phyloP scores from a whole-genome alignment of 1,139 yeast genomes.

The Saccharomyces hybrid region DNA sequence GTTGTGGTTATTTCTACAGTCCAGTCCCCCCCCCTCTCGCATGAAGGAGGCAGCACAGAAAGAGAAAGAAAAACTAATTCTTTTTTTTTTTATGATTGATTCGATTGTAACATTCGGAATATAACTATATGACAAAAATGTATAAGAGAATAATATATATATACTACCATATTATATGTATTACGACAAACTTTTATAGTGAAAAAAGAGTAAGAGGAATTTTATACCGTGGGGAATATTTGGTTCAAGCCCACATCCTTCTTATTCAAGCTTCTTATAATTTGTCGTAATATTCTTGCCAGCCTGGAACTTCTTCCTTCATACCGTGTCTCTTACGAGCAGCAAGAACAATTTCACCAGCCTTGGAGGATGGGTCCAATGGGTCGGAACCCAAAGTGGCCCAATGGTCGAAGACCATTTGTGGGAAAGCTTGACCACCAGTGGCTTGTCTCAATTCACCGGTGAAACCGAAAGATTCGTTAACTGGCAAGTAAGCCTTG shows the following conservation, averaged over 20 bases:
- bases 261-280: constrained; percentile 45
- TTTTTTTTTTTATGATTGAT: background rate
- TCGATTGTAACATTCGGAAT: constrained; percentile 1
- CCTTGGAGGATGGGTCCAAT: constrained; percentile 84
- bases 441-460: constrained; percentile 99
- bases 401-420: constrained; percentile 99
- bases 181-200: background rate
- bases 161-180: background rate
- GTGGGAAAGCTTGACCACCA: constrained; percentile 99
- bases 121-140: background rate
- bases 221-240: background rate
- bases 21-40: too few relatives aligned
- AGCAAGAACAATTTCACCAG: constrained; percentile 84
- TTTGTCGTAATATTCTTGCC: constrained; percentile 99
- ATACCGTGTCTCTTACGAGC: constrained; percentile 97
- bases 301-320: constrained; percentile 97
- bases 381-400: constrained; percentile 86
- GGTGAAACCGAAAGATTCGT: constrained; percentile 99
- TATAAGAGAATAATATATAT: background rate
- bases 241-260: background rate
- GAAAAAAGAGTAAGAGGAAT: background rate
- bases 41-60: too few relatives aligned
- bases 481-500: constrained; percentile 99
- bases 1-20: too few relatives aligned
- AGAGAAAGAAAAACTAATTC: too few relatives aligned